Evolutionary conservation across 495 filamentous ascomycete species (phyloP).

Genomic region (Clohesyomyces aquaticus): DNA sequence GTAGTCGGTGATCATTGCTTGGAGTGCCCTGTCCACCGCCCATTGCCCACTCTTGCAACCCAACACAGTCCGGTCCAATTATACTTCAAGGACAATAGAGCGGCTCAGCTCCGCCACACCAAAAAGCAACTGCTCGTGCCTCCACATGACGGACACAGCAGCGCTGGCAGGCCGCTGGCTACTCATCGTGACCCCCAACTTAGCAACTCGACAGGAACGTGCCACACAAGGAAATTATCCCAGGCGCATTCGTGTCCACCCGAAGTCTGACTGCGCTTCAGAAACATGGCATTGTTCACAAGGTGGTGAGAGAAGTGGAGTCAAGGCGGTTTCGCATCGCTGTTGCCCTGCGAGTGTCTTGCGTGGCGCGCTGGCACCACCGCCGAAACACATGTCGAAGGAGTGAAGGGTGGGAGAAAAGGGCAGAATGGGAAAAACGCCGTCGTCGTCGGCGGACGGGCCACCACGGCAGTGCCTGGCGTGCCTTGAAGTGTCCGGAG

Average conservation of each 20-base stretch:
- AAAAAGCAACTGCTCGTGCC: slow-evolving; percentile 15
- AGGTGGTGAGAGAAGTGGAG: slow-evolving; percentile 10
- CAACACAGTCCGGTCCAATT: not conserved
- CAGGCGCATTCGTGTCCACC: not conserved
- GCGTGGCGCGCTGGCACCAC: slow-evolving; percentile 9
- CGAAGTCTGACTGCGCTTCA: not conserved
- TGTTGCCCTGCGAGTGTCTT: not conserved
- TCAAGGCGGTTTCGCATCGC: not conserved
- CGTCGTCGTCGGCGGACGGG: slow-evolving; percentile 13
- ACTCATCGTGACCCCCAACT: not conserved
- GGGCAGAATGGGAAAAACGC: too few species aligned
- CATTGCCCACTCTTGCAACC: not conserved
- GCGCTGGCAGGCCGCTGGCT: not conserved
- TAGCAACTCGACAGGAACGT: not conserved
- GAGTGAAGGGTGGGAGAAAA: not conserved
- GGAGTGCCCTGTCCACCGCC: too few species aligned
- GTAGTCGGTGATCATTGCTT: not conserved
- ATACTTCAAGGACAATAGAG: not conserved
- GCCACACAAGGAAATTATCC: slow-evolving; percentile 13
- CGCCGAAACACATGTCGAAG: not conserved
- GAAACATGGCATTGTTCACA: slow-evolving; percentile 8
- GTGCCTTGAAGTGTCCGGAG: slow-evolving; percentile 26
- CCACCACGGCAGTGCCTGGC: slow-evolving; percentile 27
- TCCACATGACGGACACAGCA: not conserved
- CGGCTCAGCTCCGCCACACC: slow-evolving; percentile 32